A percentile compares a stretch with the other conserved stretches of the same genome.
Conservation (phyloP, 768 basidiomycete species). For the Termitomyces sp. region DNA sequence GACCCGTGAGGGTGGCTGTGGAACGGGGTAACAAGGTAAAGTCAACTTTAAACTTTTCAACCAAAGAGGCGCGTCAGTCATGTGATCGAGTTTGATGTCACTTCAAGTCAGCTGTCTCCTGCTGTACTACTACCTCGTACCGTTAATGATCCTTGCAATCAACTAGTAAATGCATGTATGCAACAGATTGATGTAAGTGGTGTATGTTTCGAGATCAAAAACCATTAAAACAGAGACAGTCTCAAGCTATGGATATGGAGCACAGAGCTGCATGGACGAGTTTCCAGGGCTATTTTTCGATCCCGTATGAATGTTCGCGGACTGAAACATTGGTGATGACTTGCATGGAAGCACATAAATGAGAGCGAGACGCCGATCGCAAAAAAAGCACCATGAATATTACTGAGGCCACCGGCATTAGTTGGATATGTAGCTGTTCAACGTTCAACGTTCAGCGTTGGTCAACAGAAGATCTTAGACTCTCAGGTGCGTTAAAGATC, state of each 20-base stretch:
- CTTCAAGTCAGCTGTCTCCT: too few species aligned
- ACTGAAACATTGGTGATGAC: not conserved
- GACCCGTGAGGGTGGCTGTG: slow-evolving; percentile 8
- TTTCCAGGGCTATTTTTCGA: too few species aligned
- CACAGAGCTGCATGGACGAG: not conserved
- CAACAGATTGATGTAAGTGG: not conserved
- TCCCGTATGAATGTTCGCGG: not conserved
- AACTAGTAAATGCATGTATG: too few species aligned
- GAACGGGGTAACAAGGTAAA: slow-evolving; percentile 15
- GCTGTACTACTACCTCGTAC: too few species aligned
- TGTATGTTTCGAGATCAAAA: not conserved
- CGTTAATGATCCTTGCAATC: too few species aligned
- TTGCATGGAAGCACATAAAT: not conserved
- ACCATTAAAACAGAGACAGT: not conserved
- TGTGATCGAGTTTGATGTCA: slow-evolving; percentile 22
- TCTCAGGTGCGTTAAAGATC: not conserved
- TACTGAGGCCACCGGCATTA: not conserved
- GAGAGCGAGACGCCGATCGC: not conserved
- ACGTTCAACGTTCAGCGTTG: too few species aligned
- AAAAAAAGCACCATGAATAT: not conserved
- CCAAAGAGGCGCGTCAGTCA: slow-evolving; percentile 21
- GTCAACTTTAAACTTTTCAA: slow-evolving; percentile 18
- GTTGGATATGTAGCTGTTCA: not conserved
- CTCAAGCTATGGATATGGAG: not conserved
- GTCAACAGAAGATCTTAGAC: not conserved